Evolutionary conservation across 1,139 yeast genomes (phyloP).

Genomic region (Lodderomyces beijingensis): DNA sequence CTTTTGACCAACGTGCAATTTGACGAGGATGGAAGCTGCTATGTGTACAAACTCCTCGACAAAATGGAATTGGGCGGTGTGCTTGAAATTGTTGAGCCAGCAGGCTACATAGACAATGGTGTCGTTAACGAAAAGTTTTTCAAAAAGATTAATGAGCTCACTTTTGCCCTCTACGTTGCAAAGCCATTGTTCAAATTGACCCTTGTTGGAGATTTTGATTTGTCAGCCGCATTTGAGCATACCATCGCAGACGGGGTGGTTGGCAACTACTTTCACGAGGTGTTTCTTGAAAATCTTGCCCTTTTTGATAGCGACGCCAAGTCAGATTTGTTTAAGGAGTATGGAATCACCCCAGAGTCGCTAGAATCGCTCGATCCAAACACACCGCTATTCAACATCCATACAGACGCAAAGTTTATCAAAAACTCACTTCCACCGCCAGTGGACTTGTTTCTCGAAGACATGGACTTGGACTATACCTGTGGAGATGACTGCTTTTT

Average conservation of each 20-base stretch:
- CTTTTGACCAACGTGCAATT: conserved; percentile 28
- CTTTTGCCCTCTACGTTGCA: conserved; percentile 22
- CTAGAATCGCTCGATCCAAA: conserved; percentile 7
- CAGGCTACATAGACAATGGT: conserved; percentile 16
- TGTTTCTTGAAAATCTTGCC: conserved; percentile 27
- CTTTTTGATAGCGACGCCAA: conserved; percentile 9
- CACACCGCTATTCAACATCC: conserved; percentile 22
- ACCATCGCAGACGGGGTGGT: conserved; percentile 41
- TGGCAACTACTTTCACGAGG: conserved; percentile 37
- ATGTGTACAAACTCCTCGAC: conserved; percentile 22
- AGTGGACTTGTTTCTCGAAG: conserved; percentile 22
- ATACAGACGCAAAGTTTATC: conserved; percentile 17
- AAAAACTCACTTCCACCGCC: conserved; percentile 33
- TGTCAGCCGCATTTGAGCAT: conserved; percentile 35
- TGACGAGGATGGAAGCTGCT: conserved; percentile 12
- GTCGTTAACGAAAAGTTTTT: conserved; percentile 24
- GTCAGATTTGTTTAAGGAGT: background rate
- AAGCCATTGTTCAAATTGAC: conserved; percentile 31
- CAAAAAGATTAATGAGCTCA: conserved; percentile 20
- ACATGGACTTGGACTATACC: conserved; percentile 22
- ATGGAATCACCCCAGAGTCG: background rate
- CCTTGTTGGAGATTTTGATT: conserved; percentile 20
- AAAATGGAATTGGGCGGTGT: conserved; percentile 22
- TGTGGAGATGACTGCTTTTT: conserved; percentile 22
- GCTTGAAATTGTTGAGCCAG: conserved; percentile 7